Evolutionary conservation across 2,329 filamentous ascomycete genomes (phyloP), one percentile per base, ranked within the genome.

Genomic region (Colletotrichum tamarilloi): DNA sequence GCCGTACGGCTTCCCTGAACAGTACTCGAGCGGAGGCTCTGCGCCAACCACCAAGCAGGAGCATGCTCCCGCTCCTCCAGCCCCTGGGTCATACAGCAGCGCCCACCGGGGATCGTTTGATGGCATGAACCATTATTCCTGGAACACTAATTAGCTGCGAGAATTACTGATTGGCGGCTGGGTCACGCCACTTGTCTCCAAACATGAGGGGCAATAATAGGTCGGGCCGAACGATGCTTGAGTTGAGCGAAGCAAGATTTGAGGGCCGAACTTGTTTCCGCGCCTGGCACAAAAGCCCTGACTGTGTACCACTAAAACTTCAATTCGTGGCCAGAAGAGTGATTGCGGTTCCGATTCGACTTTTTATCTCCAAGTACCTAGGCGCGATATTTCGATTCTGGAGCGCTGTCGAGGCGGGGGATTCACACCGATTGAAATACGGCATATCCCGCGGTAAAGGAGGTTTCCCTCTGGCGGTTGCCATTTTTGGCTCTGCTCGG

Each of bases 101-200:
- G 80, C 79, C 14, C 76, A 82, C 35, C 80, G 84, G 58, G 84
- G 83, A 22, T 87, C 87, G 16, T 87, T 87, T 71, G 85, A 86
- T 67, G 82, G 82, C 62, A 83, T 89, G 80, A 87, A 85, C 78
- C 87, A 90, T 78, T 91, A 91, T 78, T 89, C 88, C 38, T 91
- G 89, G 89, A 89, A 86, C 75, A 82, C 85, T 64, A 87, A 85
- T 68, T 88, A 74, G 52, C 60, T 49, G 35, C 62, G 56, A 49
- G 60, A 12, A 60, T 62, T 52, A 52, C 16, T 49, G 49, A 4
- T 42, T 70, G 71, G 60, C 59, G 46, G 59, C 66, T 35, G 26
- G 38, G 55, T 60, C 42, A 66, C 67, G 55, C 71, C 67, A 70
- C 26, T 22, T 9, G 49, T 57, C 30, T 28, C 46, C 55, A 58